Evolutionary conservation across 495 filamentous ascomycete species (phyloP), one percentile per base, ranked within the genome.

Genomic region (Amphirosellinia nigrospora): DNA sequence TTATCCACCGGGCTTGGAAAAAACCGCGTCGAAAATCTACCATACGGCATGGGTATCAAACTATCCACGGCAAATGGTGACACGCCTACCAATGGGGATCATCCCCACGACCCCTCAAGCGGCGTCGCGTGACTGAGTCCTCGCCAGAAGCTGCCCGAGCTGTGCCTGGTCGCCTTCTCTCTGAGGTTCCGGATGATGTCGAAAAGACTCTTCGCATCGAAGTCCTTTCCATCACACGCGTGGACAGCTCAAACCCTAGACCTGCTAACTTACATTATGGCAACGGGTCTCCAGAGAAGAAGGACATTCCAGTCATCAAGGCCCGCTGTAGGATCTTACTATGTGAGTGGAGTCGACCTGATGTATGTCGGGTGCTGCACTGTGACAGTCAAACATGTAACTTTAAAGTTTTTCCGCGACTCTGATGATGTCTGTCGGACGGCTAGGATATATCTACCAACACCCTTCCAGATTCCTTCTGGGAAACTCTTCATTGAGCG

Each of bases 381-480:
- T 80, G 79, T 50, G 81, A 86, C 70, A 86, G 81, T 68, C 82
- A 85, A 59, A 71, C 83, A 26, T 86, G 83, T 78, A 79, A 79
- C 56, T 70, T 86, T 52, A 80, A 77, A 34, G 71, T 82, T 26
- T 26, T 84, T 79, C 71, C 82, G 81, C 71, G 83, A 83, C 48
- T 76, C 82, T 32, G 79, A 81, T 58, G 78, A 75, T 59, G 68
- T 76, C 28, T 76, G 78, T 16, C 80, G 78, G 56, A 80, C 81
- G 72, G 83, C 81, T 7, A 80, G 83, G n/a, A 74, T 86, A 56
- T 77, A 81, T 66, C 70, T 81, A 36, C 75, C 79, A 13, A 70
- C 79, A 6, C 84, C 85, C 11, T 86, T 88, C 60, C 69, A 80
- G 34, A 77, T 88, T 48, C 80, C 82, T 7, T 73, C 80, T 36